A percentile compares a stretch with the other conserved stretches of the same genome.
phyloP scores from a whole-genome alignment of 2,329 filamentous ascomycete species.

The Fusarium sp. region DNA sequence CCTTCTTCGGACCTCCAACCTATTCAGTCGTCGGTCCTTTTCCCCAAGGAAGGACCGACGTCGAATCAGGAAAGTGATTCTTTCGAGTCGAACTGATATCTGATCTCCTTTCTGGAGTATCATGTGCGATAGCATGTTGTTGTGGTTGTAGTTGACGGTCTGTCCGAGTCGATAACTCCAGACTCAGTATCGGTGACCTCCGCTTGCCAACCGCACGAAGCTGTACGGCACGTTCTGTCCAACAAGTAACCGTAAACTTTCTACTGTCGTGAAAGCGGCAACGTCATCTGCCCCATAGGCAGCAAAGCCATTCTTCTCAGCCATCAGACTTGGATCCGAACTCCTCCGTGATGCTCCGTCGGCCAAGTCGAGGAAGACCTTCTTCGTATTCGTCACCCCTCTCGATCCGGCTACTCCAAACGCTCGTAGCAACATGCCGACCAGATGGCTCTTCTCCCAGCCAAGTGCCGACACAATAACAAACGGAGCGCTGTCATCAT shows the following conservation, averaged over 20 bases:
- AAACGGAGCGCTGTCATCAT: constrained; percentile 72
- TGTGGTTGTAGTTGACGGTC: neutral
- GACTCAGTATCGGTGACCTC: constrained; percentile 59
- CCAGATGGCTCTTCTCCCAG: constrained; percentile 80
- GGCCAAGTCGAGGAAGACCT: constrained; percentile 85
- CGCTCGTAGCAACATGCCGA: constrained; percentile 80
- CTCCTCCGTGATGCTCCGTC: constrained; percentile 65
- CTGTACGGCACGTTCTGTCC: constrained; percentile 90
- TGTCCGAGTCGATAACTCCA: constrained; percentile 37
- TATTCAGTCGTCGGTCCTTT: constrained; percentile 25
- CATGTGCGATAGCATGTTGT: neutral
- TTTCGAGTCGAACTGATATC: neutral
- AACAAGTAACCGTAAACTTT: constrained; percentile 80
- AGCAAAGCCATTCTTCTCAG: constrained; percentile 79
- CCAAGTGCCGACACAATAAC: constrained; percentile 83
- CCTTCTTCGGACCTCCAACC: constrained; percentile 24
- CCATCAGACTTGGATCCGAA: constrained; percentile 74
- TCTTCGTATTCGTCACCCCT: constrained; percentile 58
- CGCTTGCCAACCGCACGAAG: constrained; percentile 80
- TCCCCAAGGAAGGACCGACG: neutral
- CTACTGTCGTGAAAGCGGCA: constrained; percentile 84
- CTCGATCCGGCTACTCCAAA: constrained; percentile 61
- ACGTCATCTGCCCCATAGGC: constrained; percentile 84
- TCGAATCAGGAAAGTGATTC: constrained; percentile 19
- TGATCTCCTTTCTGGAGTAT: neutral